Conservation (phyloP, 169 alveolate species). For the Cryptosporidium meleagridis region DNA sequence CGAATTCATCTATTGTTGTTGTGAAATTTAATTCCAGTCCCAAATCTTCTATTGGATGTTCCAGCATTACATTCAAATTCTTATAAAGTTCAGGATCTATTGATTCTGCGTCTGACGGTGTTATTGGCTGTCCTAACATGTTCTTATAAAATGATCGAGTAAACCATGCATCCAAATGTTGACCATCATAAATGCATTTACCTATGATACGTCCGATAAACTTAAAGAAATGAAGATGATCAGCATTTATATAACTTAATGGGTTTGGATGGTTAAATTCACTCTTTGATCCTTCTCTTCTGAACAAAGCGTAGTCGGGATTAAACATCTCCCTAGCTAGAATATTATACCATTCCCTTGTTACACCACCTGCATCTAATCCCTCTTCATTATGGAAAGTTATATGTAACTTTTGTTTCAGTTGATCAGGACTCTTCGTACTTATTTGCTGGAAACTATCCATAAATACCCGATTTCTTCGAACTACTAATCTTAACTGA, state of each 20-base stretch:
- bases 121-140: slow-evolving; percentile 94
- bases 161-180: slow-evolving; percentile 96
- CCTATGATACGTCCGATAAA: slow-evolving; percentile 99
- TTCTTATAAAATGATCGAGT: slow-evolving; percentile 97
- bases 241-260: slow-evolving; percentile 92
- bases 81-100: slow-evolving; percentile 96
- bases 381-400: slow-evolving; percentile 98
- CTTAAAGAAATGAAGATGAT: slow-evolving; percentile 95
- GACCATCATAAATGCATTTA: slow-evolving; percentile 97
- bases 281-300: slow-evolving; percentile 89
- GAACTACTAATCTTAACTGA: slow-evolving; percentile 88
- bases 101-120: slow-evolving; percentile 97
- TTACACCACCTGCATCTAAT: slow-evolving; percentile 99
- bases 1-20: slow-evolving; percentile 95
- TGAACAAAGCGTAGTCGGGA: slow-evolving; percentile 96
- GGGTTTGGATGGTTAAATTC: slow-evolving; percentile 97
- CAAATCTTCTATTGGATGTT: slow-evolving; percentile 90
- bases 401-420: slow-evolving; percentile 93
- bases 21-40: slow-evolving; percentile 89
- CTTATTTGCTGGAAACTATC: slow-evolving; percentile 94
- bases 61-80: slow-evolving; percentile 93
- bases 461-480: slow-evolving; percentile 94
- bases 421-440: slow-evolving; percentile 90
- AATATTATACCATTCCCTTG: slow-evolving; percentile 97
- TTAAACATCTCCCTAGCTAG: slow-evolving; percentile 98